Percentiles rank a stretch among this genome's conserved stretches.
Evolutionary conservation across 176 grass and related monocot species (phyloP).

Genomic region (Leersia perrieri): DNA sequence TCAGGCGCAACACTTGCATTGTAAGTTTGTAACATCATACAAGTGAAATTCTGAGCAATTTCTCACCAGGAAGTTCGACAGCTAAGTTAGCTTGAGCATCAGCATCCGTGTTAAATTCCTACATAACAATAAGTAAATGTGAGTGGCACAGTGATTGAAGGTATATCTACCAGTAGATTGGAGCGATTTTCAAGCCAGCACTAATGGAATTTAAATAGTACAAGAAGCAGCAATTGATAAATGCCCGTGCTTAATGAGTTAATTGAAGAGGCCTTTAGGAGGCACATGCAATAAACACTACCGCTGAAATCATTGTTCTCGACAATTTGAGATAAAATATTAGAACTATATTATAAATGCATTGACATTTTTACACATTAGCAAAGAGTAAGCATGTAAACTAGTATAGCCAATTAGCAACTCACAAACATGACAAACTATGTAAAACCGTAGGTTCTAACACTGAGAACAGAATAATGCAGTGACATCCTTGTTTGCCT

Average conservation of each 20-base stretch:
- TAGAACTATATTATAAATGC: neutral
- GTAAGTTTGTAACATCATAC: neutral
- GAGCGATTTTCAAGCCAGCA: neutral
- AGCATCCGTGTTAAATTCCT: slow-evolving; percentile 39
- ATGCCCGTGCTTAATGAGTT: neutral
- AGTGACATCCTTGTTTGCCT: neutral
- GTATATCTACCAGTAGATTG: neutral
- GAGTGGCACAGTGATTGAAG: neutral
- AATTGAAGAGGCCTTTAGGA: neutral
- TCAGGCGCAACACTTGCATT: slow-evolving; percentile 17
- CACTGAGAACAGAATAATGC: neutral
- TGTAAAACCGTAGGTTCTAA: neutral
- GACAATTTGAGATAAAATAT: neutral
- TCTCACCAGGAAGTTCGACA: slow-evolving; percentile 39
- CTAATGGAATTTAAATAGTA: neutral
- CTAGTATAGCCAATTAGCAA: neutral
- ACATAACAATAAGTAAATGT: neutral
- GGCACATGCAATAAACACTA: neutral
- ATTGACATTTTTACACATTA: neutral
- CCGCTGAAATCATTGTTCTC: neutral
- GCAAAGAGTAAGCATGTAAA: neutral
- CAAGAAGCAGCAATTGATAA: neutral
- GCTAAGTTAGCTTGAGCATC: slow-evolving; percentile 50
- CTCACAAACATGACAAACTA: neutral
- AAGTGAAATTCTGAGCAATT: neutral